Base-by-base conservation (phyloP, 257 asterid genomes). In the Parsonsia alboflavescens region DNA sequence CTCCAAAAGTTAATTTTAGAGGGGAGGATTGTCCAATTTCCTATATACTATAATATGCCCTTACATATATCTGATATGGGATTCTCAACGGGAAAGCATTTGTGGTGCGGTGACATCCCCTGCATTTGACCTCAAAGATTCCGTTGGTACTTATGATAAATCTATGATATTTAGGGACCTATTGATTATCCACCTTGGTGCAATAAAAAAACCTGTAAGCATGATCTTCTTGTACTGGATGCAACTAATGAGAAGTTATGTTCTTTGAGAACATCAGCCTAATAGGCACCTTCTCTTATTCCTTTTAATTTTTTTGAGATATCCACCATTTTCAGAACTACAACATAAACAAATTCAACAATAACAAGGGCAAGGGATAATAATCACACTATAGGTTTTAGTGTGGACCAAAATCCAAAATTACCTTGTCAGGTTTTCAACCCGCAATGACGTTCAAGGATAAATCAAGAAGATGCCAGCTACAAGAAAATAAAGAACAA, bases 111-210 rank as follows among this genome's bases (percentile, higher is more conserved):
- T 78, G 74, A 46, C 84, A 13, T 72, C n/a, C 80, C 84, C 85
- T 44, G 82, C 82, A 72, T 77, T 83, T 17, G 88, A 66, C 75
- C 84, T 89, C 72, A 90, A 71, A 45, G 91, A 87, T 79, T 81
- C 93, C 75, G 73, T 87, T 30, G 97, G 97, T 59, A 94, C 96
- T 72, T 92, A 96, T 1, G 97, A 96, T 74, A 91, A 86, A 81
- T 89, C 94, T 45, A 89, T 70, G 6, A 85, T 74, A 74, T 88
- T n/a, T n/a, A n/a, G n/a, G n/a, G n/a, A n/a, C n/a, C n/a, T n/a
- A n/a, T n/a, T n/a, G n/a, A n/a, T n/a, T n/a, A n/a, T n/a, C n/a
- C n/a, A n/a, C n/a, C n/a, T n/a, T n/a, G n/a, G n/a, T n/a, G n/a
- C n/a, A n/a, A n/a, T n/a, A n/a, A n/a, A n/a, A n/a, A n/a, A n/a